Evolutionary conservation across 2,329 filamentous ascomycete species (phyloP).

Genomic region (Colletotrichum siamense): DNA sequence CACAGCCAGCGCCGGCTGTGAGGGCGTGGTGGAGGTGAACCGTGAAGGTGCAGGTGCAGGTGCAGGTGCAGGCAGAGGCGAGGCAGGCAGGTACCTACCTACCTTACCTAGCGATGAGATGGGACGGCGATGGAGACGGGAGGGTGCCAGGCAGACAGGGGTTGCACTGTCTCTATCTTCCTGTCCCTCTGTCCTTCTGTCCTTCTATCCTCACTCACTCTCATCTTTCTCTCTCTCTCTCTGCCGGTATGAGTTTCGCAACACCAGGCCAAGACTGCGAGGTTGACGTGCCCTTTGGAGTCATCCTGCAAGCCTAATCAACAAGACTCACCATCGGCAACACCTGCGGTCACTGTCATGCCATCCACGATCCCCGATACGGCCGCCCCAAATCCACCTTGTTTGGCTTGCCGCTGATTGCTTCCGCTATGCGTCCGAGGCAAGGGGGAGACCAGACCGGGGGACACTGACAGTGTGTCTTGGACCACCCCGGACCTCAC

Average conservation of each 20-base stretch:
- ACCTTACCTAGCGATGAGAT: background rate
- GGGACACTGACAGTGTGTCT: background rate
- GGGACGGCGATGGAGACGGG: background rate
- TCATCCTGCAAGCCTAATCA: background rate
- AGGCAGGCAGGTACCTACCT: background rate
- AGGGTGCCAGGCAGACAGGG: background rate
- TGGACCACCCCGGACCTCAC: background rate
- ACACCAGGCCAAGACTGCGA: background rate
- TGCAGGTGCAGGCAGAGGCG: background rate
- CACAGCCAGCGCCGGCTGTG: background rate
- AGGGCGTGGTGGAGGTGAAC: background rate
- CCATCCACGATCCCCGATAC: background rate
- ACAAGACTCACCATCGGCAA: background rate
- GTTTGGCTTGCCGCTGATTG: background rate
- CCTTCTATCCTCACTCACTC: too few relatives aligned
- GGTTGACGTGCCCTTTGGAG: background rate
- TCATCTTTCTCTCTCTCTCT: too few relatives aligned
- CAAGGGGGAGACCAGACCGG: background rate
- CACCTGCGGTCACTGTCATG: background rate
- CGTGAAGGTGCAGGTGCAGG: background rate
- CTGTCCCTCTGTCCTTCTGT: too few relatives aligned
- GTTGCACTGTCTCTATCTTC: background rate
- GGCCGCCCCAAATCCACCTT: background rate
- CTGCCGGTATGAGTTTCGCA: background rate
- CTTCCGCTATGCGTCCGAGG: background rate